These are phyloP conservation scores for Quercus mongolica DNA, from an alignment of 306 rosid species.

Conservation along the genomic window DNA sequence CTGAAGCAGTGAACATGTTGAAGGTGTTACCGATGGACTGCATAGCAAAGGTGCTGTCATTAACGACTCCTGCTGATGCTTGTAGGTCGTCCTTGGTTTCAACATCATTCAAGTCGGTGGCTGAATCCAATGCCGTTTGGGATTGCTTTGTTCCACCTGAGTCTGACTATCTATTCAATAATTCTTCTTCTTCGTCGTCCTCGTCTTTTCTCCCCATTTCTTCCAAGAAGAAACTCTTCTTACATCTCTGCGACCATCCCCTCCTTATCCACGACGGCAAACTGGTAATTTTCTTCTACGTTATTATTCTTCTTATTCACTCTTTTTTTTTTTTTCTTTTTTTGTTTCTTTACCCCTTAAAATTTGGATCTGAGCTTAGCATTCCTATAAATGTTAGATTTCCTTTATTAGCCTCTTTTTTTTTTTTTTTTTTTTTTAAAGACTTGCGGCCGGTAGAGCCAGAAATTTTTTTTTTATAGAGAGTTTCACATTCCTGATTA, in stretches of 20 bases:
- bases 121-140: constrained; percentile 77
- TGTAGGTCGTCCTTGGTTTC: constrained; percentile 51
- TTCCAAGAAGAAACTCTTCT: constrained; percentile 58
- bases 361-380: too few relatives aligned
- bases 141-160: constrained; percentile 58
- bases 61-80: constrained; percentile 66
- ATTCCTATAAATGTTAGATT: too few relatives aligned
- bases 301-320: too few relatives aligned
- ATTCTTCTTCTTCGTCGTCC: background rate
- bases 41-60: constrained; percentile 56
- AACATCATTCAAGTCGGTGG: constrained; percentile 59
- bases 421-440: too few relatives aligned
- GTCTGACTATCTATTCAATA: background rate
- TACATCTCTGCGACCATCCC: constrained; percentile 45
- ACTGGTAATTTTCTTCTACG: constrained; percentile 36
- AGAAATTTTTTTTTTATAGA: too few relatives aligned
- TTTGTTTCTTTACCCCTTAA: too few relatives aligned
- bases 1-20: constrained; percentile 15
- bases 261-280: constrained; percentile 55
- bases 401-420: too few relatives aligned
- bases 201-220: background rate
- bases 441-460: too few relatives aligned
- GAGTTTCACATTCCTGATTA: accelerated
- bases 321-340: too few relatives aligned
- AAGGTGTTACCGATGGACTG: constrained; percentile 61